Evolutionary conservation across 2,329 filamentous ascomycete genomes (phyloP), one percentile per base, ranked within the genome.

Genomic region (Fonsecaea nubica): DNA sequence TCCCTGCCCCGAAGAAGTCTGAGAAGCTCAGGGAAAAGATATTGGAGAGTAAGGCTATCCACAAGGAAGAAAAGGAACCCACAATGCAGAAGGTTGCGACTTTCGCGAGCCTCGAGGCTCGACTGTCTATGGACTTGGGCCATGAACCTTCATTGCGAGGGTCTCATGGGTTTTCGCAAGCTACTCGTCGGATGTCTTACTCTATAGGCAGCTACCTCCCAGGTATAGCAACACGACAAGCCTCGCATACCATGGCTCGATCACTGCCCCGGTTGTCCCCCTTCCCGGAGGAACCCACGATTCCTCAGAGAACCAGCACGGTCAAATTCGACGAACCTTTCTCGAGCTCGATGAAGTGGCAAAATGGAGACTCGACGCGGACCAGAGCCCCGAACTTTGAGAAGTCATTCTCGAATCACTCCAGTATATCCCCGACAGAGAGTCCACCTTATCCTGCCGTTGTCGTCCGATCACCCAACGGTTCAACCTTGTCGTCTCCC

Each of bases 281-380:
- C 3, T 62, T 21, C n/a, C 58, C 50, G 36, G 52, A 33, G 18
- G 40, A 30, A 21, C 57, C 15, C 55, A 45, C 13, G 42, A 13
- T 38, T 3, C 62, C 53, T 30, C 32, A 42, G 32, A 59, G 63
- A 35, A 63, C 65, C 30, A 70, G 62, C 35, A 70, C 68, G 7
- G 62, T 70, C 36, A 63, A 58, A 32, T 67, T 70, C 60, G 68
- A 67, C 25, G 68, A 70, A 25, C 64, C 55, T 18, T 57, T 63
- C 21, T 65, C 64, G 12, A 62, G 56, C 35, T 42, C 62, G 13
- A 55, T 45, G 18, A 56, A 54, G 52, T 62, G 58, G 58, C 58
- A 55, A 18, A 52, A 15, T 9, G 58, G 25, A 25, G 36, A 25
- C 13, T 58, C 59, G 33, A 45, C 58, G 7, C 33, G 54, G n/a